A percentile compares a stretch with the other conserved stretches of the same genome.
Evolutionary conservation across 345 rosid species (phyloP).

Genomic region (Acer campestre): DNA sequence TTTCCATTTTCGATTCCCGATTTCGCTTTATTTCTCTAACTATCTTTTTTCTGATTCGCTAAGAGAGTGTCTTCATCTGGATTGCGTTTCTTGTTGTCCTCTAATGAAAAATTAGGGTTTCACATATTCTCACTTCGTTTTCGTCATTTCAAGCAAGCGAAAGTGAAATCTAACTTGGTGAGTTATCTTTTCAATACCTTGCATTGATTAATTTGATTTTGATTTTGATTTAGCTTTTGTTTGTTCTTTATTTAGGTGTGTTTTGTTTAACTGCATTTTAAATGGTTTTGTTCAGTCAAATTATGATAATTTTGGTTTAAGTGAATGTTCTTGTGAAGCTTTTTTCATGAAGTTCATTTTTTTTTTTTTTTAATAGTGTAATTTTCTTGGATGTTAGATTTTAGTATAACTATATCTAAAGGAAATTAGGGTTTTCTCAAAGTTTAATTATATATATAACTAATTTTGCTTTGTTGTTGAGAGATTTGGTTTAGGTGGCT

Average conservation of each 20-base stretch:
- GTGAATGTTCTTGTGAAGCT: background rate
- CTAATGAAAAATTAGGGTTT: constrained; percentile 54
- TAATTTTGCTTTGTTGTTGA: background rate
- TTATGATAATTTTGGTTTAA: background rate
- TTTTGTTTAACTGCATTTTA: background rate
- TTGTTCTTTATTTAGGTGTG: background rate
- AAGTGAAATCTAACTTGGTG: constrained; percentile 24
- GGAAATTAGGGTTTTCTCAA: background rate
- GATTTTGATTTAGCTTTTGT: background rate
- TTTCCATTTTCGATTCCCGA: background rate
- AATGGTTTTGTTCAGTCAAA: background rate
- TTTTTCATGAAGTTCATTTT: background rate
- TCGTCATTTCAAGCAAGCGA: constrained; percentile 13
- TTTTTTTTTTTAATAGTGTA: background rate
- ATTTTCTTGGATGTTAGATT: background rate
- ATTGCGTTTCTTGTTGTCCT: constrained; percentile 6
- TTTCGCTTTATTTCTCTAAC: background rate
- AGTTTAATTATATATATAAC: background rate
- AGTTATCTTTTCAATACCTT: constrained; percentile 14
- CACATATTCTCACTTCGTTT: constrained; percentile 4
- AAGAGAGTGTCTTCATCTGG: constrained; percentile 8
- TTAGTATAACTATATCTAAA: background rate
- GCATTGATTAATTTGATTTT: constrained; percentile 4
- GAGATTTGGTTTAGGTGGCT: background rate
- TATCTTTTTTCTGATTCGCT: constrained; percentile 10